Evolutionary conservation across 768 basidiomycete species (phyloP), one percentile per base, ranked within the genome.

Genomic region (Rhodotorula sphaerocarpa): DNA sequence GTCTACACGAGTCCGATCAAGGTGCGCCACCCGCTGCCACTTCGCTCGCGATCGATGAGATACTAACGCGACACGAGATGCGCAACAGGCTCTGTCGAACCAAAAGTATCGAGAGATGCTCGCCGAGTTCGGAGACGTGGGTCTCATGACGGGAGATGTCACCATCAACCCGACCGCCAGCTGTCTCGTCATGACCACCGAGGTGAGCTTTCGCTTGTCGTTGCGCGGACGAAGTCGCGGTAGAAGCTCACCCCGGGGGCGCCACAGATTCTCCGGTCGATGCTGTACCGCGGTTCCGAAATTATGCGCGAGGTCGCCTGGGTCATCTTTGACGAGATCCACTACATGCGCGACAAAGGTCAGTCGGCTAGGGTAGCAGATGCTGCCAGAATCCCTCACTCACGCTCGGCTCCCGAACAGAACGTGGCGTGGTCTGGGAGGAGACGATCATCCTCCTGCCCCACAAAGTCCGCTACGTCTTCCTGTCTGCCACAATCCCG

Each of bases 281-380:
- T 99, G 93, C 79, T 99, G 31, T 99, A 99, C 74, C 86, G 95
- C 57, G 95, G 95, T 43, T 96, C 91, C 6, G 95, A 99, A 78
- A 86, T 99, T 69, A 92, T 97, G 87, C 88, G 95, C 59, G 95
- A 99, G 79, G 93, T 99, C n/a, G 91, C 92, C 2, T 99, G 95
- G 95, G 93, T 97, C 59, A 84, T 99, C 68, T 99, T 97, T 75
- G 95, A 99, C 74, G 95, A 99, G 77, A 95, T 99, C 65, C 95
- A 99, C 74, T 99, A 97, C 77, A 99, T 97, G 95, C 86, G 95
- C 64, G 95, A 97, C 79, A 90, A 90, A 72, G 79, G 78, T 79
- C 16, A 43, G 73, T 59, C 36, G 36, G 36, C 16, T 39, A 39
- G n/a, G n/a, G n/a, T n/a, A n/a, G n/a, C n/a, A n/a, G n/a, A n/a